Percentiles rank a stretch among this genome's conserved stretches.
These are phyloP conservation scores for Achlya hypogyna DNA, from an alignment of 352 stramenopile species.

Conservation along the genomic window DNA sequence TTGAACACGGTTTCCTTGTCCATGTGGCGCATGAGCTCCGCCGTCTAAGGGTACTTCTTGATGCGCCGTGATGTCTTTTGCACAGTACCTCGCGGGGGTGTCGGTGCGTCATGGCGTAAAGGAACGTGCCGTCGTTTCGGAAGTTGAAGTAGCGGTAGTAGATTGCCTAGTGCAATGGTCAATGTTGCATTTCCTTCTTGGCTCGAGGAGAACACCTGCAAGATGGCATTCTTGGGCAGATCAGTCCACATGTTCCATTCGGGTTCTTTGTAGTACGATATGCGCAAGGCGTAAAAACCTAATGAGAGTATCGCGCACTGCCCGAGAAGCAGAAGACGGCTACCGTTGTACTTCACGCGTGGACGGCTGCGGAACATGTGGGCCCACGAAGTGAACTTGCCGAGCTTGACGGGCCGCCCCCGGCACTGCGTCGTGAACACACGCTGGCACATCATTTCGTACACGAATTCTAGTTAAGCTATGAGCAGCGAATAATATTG, in stretches of 20 bases:
- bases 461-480: constrained; percentile 43
- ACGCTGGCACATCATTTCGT: constrained; percentile 53
- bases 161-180: constrained; percentile 23
- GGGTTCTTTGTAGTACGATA: constrained; percentile 79
- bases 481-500: constrained; percentile 13
- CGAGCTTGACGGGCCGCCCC: constrained; percentile 40
- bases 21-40: not conserved
- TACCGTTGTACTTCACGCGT: constrained; percentile 60
- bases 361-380: constrained; percentile 60
- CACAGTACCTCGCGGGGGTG: constrained; percentile 46
- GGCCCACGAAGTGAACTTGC: constrained; percentile 57
- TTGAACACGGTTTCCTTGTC: constrained; percentile 36
- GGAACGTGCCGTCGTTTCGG: constrained; percentile 53
- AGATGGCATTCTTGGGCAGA: constrained; percentile 50
- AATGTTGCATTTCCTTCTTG: not conserved
- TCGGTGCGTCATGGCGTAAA: constrained; percentile 75
- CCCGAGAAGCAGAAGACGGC: no score
- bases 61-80: constrained; percentile 27
- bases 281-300: constrained; percentile 65
- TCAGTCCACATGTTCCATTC: constrained; percentile 81
- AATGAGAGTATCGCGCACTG: no score
- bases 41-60: not conserved
- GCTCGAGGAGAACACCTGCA: no score
- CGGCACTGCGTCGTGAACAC: constrained; percentile 62
- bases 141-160: constrained; percentile 83